Percentiles rank a stretch among this genome's conserved stretches.
These are phyloP conservation scores for Trebouxia sp. DNA, from an alignment of 139 green algal genomes.

Conservation along the genomic window DNA sequence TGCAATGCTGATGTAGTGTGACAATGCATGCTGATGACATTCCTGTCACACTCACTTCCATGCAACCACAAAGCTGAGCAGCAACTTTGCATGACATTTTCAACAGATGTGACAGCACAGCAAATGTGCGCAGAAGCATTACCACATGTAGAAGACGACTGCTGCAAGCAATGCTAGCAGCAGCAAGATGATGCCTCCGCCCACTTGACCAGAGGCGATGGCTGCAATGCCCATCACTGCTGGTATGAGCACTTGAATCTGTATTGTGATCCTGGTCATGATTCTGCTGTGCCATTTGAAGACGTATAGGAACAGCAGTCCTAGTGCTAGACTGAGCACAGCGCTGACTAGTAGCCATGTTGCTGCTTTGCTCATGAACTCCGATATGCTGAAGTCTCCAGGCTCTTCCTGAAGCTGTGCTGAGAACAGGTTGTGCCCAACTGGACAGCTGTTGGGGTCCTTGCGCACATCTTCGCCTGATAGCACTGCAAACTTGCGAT, in stretches of 20 bases:
- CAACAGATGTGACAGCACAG: too few species aligned
- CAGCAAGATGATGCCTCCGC: conserved; percentile 22
- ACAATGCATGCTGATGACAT: too few species aligned
- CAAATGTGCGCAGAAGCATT: background rate
- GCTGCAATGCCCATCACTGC: conserved; percentile 17
- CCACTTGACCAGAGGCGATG: conserved; percentile 32
- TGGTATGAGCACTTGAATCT: conserved; percentile 44
- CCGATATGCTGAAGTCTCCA: conserved; percentile 27
- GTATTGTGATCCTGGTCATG: conserved; percentile 34
- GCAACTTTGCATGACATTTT: too few species aligned
- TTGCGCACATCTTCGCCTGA: background rate
- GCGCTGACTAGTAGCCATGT: conserved; percentile 43
- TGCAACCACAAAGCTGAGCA: too few species aligned
- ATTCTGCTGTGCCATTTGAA: conserved; percentile 37
- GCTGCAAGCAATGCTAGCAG: conserved; percentile 36
- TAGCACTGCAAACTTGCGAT: background rate
- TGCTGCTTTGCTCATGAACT: conserved; percentile 42
- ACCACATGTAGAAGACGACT: conserved; percentile 58
- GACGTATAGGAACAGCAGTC: conserved; percentile 42
- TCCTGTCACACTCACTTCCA: too few species aligned
- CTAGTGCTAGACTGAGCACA: conserved; percentile 32
- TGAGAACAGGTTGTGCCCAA: background rate
- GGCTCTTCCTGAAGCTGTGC: conserved; percentile 41
- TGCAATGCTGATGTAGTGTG: too few species aligned
- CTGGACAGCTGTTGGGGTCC: background rate